Conservation (phyloP, 2,329 filamentous ascomycete genomes). For the Fusarium stilboides region DNA sequence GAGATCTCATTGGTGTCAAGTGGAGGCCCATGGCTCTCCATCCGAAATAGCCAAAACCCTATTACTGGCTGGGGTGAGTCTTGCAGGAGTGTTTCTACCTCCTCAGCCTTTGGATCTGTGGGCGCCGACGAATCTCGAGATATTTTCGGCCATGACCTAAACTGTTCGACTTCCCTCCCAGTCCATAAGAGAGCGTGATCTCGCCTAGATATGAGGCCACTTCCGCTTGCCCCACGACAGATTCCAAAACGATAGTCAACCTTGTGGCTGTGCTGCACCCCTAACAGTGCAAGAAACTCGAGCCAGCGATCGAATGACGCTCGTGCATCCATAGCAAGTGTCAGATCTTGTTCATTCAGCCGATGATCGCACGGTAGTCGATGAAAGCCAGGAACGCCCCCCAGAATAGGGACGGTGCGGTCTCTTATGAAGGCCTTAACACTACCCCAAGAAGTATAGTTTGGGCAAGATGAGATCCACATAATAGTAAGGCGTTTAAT, state of each 20-base stretch:
- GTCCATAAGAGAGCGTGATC: too few relatives aligned
- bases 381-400: neutral
- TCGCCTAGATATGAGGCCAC: neutral
- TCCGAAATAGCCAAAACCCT: conserved; percentile 19
- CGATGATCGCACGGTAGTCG: neutral
- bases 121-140: too few relatives aligned
- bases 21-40: conserved; percentile 53
- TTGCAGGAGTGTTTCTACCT: neutral
- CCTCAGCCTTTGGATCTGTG: too few relatives aligned
- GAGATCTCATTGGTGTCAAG: conserved; percentile 5
- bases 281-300: accelerated
- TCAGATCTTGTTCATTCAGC: neutral
- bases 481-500: neutral
- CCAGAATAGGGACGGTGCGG: neutral
- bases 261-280: neutral
- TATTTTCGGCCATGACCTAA: too few relatives aligned
- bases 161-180: too few relatives aligned
- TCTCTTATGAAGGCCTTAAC: too few relatives aligned
- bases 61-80: neutral
- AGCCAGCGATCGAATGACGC: neutral
- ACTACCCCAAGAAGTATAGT: too few relatives aligned
- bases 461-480: too few relatives aligned
- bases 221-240: too few relatives aligned
- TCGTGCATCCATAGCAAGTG: neutral
- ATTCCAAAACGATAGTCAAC: conserved; percentile 7